These are phyloP conservation scores for Podospora tetraspora DNA, from an alignment of 495 filamentous ascomycete genomes.

Conservation along the genomic window DNA sequence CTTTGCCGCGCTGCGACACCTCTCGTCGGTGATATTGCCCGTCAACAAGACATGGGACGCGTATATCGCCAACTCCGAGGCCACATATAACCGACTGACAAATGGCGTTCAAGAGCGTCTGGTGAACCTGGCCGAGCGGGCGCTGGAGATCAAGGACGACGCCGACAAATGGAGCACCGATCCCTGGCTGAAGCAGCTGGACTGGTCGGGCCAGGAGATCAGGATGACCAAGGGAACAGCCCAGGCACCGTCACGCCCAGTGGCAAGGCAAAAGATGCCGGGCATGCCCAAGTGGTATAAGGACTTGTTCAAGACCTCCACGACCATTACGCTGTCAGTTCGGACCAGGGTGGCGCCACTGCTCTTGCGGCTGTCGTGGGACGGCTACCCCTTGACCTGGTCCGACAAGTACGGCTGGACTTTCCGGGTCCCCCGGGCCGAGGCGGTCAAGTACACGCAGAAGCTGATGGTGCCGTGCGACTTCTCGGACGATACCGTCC, in stretches of 20 bases:
- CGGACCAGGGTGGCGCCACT: constrained; percentile 84
- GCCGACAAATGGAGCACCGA: constrained; percentile 65
- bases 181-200: constrained; percentile 86
- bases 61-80: constrained; percentile 77
- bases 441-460: constrained; percentile 59
- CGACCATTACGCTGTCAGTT: constrained; percentile 71
- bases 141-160: constrained; percentile 64
- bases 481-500: constrained; percentile 66
- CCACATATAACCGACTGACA: constrained; percentile 72
- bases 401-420: constrained; percentile 90
- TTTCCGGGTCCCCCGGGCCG: constrained; percentile 65
- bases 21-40: constrained; percentile 87
- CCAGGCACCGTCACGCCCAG: constrained; percentile 75
- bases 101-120: constrained; percentile 71
- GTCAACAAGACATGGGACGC: constrained; percentile 81
- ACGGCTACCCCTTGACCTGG: constrained; percentile 85
- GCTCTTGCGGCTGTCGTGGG: constrained; percentile 80
- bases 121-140: constrained; percentile 64
- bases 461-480: constrained; percentile 69
- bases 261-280: constrained; percentile 81
- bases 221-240: constrained; percentile 88
- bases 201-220: constrained; percentile 90
- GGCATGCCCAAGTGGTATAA: constrained; percentile 97
- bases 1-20: constrained; percentile 86
- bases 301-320: constrained; percentile 67